A percentile compares a stretch with the other conserved stretches of the same genome.
These are phyloP conservation scores for Podila epigama DNA, from an alignment of 192 early-diverging fungal genomes.

Conservation along the genomic window DNA sequence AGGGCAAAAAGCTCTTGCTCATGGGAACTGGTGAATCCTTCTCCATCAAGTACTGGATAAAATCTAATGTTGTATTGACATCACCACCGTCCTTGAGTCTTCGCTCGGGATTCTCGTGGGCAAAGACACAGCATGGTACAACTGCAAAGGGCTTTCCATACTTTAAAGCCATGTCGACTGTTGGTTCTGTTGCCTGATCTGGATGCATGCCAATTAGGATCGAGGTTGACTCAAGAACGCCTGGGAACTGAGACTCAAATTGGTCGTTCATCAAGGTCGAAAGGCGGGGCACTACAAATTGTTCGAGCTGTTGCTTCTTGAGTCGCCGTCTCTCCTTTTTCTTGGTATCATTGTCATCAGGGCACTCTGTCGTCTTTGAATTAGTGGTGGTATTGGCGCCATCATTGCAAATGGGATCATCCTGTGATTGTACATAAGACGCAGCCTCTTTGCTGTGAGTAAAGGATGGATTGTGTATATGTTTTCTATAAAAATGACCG, in stretches of 20 bases:
- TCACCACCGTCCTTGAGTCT: constrained; percentile 31
- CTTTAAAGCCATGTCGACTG: constrained; percentile 57
- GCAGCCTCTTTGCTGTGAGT: not conserved
- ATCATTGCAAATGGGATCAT: too few relatives aligned
- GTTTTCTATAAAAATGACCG: constrained; percentile 6
- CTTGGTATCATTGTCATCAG: not conserved
- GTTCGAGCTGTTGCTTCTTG: constrained; percentile 10
- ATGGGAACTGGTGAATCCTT: constrained; percentile 19
- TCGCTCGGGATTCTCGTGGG: constrained; percentile 57
- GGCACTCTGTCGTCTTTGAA: too few relatives aligned
- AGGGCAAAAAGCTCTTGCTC: constrained; percentile 25
- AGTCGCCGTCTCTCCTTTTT: constrained; percentile 18
- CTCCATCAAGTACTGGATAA: constrained; percentile 55
- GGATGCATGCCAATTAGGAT: constrained; percentile 65
- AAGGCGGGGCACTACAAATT: constrained; percentile 36
- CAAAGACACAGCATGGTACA: constrained; percentile 64
- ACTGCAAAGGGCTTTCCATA: constrained; percentile 61
- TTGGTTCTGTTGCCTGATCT: constrained; percentile 66
- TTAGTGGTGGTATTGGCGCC: too few relatives aligned
- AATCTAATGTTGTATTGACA: constrained; percentile 52
- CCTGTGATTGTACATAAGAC: too few relatives aligned
- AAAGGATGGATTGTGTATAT: not conserved
- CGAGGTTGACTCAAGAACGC: constrained; percentile 36
- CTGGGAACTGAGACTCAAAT: constrained; percentile 31
- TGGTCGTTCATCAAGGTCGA: constrained; percentile 44